Conservation (phyloP, 495 filamentous ascomycete species). For the Penicillium paradoxum region DNA sequence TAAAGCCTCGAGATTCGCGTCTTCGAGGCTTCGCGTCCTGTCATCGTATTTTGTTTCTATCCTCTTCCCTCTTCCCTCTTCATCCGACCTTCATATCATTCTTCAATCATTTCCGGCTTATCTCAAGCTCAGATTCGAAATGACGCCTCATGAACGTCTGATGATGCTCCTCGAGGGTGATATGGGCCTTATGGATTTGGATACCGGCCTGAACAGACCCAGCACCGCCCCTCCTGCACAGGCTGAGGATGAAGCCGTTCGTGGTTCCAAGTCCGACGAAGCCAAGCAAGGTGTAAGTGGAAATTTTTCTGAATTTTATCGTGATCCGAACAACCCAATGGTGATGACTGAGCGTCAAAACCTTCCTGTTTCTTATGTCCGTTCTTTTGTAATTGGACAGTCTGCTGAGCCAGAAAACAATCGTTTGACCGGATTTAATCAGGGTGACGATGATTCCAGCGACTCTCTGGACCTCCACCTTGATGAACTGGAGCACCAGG, state of each 20-base stretch:
- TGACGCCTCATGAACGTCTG: slow-evolving; percentile 24
- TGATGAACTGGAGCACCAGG: background rate
- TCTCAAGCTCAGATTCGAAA: background rate
- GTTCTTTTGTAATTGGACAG: background rate
- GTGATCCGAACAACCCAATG: background rate
- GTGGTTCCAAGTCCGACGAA: background rate
- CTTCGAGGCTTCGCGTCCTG: background rate
- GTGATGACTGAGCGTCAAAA: too few species aligned
- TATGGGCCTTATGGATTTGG: slow-evolving; percentile 12
- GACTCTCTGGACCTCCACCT: too few species aligned
- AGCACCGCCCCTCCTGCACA: background rate
- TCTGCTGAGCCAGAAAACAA: background rate
- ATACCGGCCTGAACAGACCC: slow-evolving; percentile 16
- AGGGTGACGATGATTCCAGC: background rate
- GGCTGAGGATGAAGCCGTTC: background rate
- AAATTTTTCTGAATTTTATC: background rate
- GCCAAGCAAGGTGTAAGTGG: background rate
- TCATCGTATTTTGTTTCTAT: background rate
- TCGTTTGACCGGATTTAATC: background rate
- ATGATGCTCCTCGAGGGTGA: slow-evolving; percentile 24
- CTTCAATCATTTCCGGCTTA: background rate
- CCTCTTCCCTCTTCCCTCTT: background rate
- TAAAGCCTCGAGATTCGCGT: background rate
- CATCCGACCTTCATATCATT: slow-evolving; percentile 1
- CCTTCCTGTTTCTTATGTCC: background rate